Base-by-base conservation (phyloP, 176 grass and related monocot genomes). In the Triticum urartu region DNA sequence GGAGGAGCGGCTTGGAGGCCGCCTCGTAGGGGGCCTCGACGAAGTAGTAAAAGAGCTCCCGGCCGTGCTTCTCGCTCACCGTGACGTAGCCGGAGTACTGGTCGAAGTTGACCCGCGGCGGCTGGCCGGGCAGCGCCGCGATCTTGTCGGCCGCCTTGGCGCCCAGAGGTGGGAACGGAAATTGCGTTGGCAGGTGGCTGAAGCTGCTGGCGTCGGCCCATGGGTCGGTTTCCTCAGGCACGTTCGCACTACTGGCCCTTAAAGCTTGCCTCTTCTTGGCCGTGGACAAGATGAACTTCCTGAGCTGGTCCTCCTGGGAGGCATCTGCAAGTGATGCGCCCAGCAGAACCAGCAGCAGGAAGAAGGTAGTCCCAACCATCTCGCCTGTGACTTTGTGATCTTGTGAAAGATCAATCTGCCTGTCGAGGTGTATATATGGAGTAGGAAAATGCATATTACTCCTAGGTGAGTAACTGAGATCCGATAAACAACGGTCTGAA, bases 21-120 rank as follows among this genome's bases (percentile, higher is more conserved):
- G 87, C 50, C 25, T 79, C 28, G 36, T 85, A 12, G 10, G 84
- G 72, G 39, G 87, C 72, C 64, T 92, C 90, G 11, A 62, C 90
- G 64, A 94, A 94, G 85, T 92, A 90, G 72, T 92, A 94, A 85
- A 94, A 92, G 7, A 94, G 81, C 45, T 79, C 80, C 45, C 82
- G 83, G 15, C 87, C 81, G 20, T 79, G 62, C 24, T 45, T 10
- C 33, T 48, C 26, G 68, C 91, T 20, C 21, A 92, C 88, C 5
- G 71, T 92, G 66, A 94, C 87, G 74, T 92, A 85, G 8, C 92
- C 92, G 2, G 80, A 10, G 56, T 90, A 92, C 68, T 92, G 85
- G 43, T 40, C 33, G 70, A 94, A 88, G 50, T 90, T 75, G 15
- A 87, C 80, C 11, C 78, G 45, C 9, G 28, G 21, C 1, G 92